Conservation (phyloP, 345 rosid species). For the Syzygium jambos region DNA sequence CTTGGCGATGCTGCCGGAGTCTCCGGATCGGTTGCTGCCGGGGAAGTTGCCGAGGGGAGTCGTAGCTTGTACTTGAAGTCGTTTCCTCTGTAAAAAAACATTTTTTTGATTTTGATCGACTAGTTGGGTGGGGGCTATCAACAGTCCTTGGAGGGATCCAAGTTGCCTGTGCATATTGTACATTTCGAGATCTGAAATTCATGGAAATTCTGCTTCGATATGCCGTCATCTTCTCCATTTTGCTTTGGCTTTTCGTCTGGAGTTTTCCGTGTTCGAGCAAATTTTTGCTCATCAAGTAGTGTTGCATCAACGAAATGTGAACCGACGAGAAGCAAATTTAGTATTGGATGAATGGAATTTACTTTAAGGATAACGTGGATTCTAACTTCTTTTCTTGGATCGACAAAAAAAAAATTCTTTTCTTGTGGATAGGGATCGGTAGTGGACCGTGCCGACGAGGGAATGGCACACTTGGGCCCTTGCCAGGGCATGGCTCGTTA, state of each 20-base stretch:
- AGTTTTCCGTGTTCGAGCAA: not conserved
- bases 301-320: not conserved
- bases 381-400: not conserved
- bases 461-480: no score
- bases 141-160: not conserved
- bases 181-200: not conserved
- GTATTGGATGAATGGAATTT: not conserved
- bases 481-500: no score
- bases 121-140: no score
- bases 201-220: not conserved
- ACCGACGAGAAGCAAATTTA: no score
- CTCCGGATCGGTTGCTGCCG: not conserved
- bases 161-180: not conserved
- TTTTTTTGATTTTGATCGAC: no score
- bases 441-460: not conserved
- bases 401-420: no score
- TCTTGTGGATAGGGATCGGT: no score
- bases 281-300: not conserved
- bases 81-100: no score
- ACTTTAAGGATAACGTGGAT: not conserved
- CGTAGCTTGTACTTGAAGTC: no score
- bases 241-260: not conserved
- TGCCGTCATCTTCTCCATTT: not conserved
- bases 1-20: not conserved
- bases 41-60: not conserved